Percentiles rank a stretch among this genome's conserved stretches.
Conservation (phyloP, 2,329 filamentous ascomycete genomes). For the Cladosporium austrohemisphaericum region DNA sequence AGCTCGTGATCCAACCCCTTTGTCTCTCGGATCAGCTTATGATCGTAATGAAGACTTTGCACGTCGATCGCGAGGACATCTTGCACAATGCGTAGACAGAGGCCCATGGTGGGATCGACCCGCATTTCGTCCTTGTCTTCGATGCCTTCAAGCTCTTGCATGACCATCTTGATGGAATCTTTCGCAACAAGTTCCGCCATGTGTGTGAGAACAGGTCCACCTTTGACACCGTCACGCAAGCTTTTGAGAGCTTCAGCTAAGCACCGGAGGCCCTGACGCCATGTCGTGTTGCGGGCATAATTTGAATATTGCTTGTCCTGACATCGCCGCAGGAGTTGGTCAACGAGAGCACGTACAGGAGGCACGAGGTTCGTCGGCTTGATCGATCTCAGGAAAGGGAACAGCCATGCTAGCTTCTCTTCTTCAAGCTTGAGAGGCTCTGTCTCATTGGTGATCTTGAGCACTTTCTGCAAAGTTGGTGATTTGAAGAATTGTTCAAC, state of each 20-base stretch:
- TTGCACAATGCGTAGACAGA: constrained; percentile 63
- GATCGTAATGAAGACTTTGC: constrained; percentile 65
- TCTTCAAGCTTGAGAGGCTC: constrained; percentile 51
- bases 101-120: constrained; percentile 35
- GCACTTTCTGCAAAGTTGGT: constrained; percentile 59
- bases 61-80: constrained; percentile 68
- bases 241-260: constrained; percentile 24
- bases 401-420: constrained; percentile 71
- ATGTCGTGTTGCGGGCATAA: constrained; percentile 59
- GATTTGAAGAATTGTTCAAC: constrained; percentile 81
- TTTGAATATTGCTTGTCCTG: constrained; percentile 54
- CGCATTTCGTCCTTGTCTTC: constrained; percentile 30
- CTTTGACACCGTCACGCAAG: constrained; percentile 21
- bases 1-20: constrained; percentile 63
- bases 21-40: constrained; percentile 59
- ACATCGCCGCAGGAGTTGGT: constrained; percentile 67
- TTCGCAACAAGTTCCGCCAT: constrained; percentile 30
- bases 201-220: constrained; percentile 29
- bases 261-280: constrained; percentile 54
- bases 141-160: constrained; percentile 30
- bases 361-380: constrained; percentile 71
- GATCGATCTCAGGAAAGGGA: constrained; percentile 72
- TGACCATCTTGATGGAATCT: constrained; percentile 26
- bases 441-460: constrained; percentile 54
- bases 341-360: constrained; percentile 73